Conservation (phyloP, 2,329 filamentous ascomycete genomes). For the Neofusicoccum sp. region DNA sequence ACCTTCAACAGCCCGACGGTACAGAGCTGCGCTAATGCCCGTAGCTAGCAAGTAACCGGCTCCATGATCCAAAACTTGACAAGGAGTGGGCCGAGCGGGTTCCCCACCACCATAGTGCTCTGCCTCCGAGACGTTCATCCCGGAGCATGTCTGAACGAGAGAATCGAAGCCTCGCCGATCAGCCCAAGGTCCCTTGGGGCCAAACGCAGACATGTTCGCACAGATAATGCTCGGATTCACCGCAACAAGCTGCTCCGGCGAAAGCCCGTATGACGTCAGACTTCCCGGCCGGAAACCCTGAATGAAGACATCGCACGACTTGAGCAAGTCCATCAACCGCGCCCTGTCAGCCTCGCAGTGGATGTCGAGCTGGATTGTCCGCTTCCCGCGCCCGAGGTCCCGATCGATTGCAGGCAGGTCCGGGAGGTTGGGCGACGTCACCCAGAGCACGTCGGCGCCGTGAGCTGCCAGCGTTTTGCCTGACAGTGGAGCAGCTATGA, state of each 20-base stretch:
- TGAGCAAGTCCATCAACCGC: constrained; percentile 36
- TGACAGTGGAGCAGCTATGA: constrained; percentile 53
- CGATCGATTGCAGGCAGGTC: constrained; percentile 47
- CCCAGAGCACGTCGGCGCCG: constrained; percentile 51
- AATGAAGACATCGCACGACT: constrained; percentile 54
- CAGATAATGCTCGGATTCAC: constrained; percentile 51
- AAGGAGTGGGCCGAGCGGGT: constrained; percentile 50
- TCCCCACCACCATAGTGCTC: constrained; percentile 46
- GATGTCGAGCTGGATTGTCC: constrained; percentile 50
- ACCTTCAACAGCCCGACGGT: constrained; percentile 48
- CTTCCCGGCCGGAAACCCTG: constrained; percentile 52
- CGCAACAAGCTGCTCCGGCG: constrained; percentile 40
- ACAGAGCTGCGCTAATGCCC: constrained; percentile 56
- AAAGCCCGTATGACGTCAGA: constrained; percentile 46
- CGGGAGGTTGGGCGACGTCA: constrained; percentile 45
- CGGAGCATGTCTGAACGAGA: constrained; percentile 58
- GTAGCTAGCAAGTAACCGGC: constrained; percentile 59
- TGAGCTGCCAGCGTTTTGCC: constrained; percentile 46
- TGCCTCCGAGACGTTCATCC: constrained; percentile 60
- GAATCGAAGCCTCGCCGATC: constrained; percentile 58
- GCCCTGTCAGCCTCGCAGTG: not conserved
- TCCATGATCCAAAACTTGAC: constrained; percentile 60
- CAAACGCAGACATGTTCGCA: constrained; percentile 59
- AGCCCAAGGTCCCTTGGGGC: constrained; percentile 51
- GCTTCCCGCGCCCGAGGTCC: constrained; percentile 56